Conservation (phyloP, 306 rosid species). For the Acacia crassicarpa region DNA sequence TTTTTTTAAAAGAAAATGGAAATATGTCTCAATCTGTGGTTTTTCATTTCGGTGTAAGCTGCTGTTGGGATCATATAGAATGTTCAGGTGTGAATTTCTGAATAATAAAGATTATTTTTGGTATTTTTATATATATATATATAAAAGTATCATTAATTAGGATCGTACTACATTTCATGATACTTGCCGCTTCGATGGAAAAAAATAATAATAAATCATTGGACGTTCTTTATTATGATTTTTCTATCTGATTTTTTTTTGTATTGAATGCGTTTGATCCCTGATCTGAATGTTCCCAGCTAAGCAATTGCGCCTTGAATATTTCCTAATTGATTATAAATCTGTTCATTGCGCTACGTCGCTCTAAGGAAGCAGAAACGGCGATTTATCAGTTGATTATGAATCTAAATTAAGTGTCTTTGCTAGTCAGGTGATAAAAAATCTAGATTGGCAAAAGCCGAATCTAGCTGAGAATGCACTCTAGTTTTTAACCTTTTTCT, state of each 20-base stretch:
- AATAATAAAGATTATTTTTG: neutral
- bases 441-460: neutral
- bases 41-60: neutral
- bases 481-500: neutral
- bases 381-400: neutral
- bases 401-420: neutral
- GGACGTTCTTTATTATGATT: neutral
- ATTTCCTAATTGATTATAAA: neutral
- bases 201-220: no score
- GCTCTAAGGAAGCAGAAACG: neutral
- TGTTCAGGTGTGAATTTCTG: neutral
- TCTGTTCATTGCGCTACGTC: neutral
- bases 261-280: neutral
- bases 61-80: conserved; percentile 3
- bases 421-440: neutral
- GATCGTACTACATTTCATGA: neutral
- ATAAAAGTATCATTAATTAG: neutral
- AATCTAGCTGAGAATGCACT: neutral
- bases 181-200: neutral
- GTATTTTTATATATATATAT: no score
- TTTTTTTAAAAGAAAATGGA: conserved; percentile 13
- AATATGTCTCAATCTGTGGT: neutral
- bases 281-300: neutral
- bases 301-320: neutral
- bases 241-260: neutral